Conservation (phyloP, 1,139 yeast species). For the Suhomyces chickasaworum region DNA sequence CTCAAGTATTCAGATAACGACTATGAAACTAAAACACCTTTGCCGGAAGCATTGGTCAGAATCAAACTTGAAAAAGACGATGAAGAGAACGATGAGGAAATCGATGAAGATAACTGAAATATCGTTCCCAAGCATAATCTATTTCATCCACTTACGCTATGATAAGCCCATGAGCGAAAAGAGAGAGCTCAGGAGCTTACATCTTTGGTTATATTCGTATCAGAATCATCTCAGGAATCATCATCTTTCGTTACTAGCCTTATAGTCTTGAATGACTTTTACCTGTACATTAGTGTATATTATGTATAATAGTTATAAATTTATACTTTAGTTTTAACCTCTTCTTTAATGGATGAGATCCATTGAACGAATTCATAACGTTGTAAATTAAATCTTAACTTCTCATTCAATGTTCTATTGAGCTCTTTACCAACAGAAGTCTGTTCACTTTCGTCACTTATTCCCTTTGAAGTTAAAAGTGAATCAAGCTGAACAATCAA, state of each 20-base stretch:
- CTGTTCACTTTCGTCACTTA: constrained; percentile 10
- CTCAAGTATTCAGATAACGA: constrained; percentile 50
- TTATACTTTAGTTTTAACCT: constrained; percentile 8
- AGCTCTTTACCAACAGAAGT: constrained; percentile 21
- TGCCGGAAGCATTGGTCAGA: constrained; percentile 65
- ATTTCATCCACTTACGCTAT: background rate
- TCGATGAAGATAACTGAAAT: constrained; percentile 10
- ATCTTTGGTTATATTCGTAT: background rate
- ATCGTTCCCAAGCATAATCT: background rate
- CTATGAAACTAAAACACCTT: constrained; percentile 38
- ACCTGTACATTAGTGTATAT: constrained; percentile 6
- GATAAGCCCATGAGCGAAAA: background rate
- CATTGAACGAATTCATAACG: constrained; percentile 29
- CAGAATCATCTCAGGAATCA: background rate
- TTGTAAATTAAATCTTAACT: constrained; percentile 21
- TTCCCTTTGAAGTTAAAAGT: constrained; percentile 11
- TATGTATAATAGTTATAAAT: constrained; percentile 5
- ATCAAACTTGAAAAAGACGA: constrained; percentile 51
- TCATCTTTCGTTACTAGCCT: background rate
- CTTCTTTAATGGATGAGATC: constrained; percentile 32
- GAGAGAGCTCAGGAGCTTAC: background rate
- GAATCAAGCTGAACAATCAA: constrained; percentile 18
- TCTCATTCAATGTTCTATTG: constrained; percentile 22
- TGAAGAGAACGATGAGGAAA: constrained; percentile 20
- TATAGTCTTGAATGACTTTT: background rate